Base-by-base conservation (phyloP, 805 yeast genomes). In the Geotrichum ghanense region DNA sequence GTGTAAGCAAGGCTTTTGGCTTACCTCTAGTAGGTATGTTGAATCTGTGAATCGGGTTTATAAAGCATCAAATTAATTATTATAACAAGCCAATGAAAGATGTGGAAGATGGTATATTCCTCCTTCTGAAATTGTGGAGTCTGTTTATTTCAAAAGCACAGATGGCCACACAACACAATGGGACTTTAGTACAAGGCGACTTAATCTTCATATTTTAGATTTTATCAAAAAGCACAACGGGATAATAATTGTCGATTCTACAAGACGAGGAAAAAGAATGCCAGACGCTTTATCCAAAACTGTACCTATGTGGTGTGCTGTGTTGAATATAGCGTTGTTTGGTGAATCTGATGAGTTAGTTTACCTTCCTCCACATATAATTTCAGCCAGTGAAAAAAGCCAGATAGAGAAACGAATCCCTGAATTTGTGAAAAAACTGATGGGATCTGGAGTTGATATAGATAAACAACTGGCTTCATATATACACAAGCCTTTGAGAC, bases 251-350 rank as follows among this genome's bases (percentile, higher is more conserved):
- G 81, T 88, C 1, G 96, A 88, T 61, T 85, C 95, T 12, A 87
- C 96, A 0, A 66, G 95, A 51, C 70, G 88, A 37, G 95, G 95
- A 2, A 88, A 87, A 58, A 64, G 74, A 22, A 78, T 87, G 64
- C 95, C 97, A 0, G 97, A 88, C 61, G 82, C 95, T 0, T 62
- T 86, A 4, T 81, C 88, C 55, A 88, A 88, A 55, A 88, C 95
- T 0, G 69, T 88, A 1, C 96, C 96, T 0, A 83, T 86, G 1
- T 88, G 97, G 97, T 83, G 94, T 62, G 83, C 89, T 0, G 87
- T 84, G 3, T 48, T 87, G 17, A 84, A 83, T 56, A 61, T 62
- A 31, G 66, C 81, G 0, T 62, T 78, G 60, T 70, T 71, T 48
- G 76, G 69, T 19, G 54, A 48, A 2, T 48, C 42, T 3, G 67